These are phyloP conservation scores for Ceratocystis eucalypticola DNA, from an alignment of 2,329 filamentous ascomycete genomes.

Conservation along the genomic window DNA sequence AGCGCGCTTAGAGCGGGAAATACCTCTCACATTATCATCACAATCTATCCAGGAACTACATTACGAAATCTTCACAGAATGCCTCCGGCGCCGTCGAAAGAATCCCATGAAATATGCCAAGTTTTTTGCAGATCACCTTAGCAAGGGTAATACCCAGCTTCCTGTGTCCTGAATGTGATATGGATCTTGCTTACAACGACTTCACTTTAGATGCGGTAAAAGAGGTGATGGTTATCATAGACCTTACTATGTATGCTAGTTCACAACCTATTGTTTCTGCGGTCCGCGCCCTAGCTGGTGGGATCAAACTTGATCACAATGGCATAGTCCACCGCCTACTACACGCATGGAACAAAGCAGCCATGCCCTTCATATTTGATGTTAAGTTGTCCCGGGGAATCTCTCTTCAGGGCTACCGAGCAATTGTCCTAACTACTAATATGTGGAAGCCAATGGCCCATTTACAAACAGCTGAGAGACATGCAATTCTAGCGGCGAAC, in stretches of 20 bases:
- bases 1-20: neutral
- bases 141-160: neutral
- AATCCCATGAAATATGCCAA: neutral
- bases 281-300: neutral
- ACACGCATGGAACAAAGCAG: conserved; percentile 5
- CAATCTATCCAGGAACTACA: neutral
- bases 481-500: neutral
- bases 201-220: neutral
- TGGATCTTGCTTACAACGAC: neutral
- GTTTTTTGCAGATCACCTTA: neutral
- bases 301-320: neutral
- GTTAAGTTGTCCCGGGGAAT: conserved; percentile 7
- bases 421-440: conserved; percentile 5
- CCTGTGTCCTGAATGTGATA: neutral
- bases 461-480: neutral
- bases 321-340: neutral
- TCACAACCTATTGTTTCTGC: neutral
- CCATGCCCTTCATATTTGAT: conserved; percentile 11
- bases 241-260: neutral
- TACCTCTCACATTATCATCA: neutral
- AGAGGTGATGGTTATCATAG: neutral
- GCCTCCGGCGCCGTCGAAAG: neutral
- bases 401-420: conserved; percentile 7
- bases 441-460: neutral
- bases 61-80: neutral